These are phyloP conservation scores for Kazachstania kunashirensis DNA, from an alignment of 805 yeast species.

Conservation along the genomic window DNA sequence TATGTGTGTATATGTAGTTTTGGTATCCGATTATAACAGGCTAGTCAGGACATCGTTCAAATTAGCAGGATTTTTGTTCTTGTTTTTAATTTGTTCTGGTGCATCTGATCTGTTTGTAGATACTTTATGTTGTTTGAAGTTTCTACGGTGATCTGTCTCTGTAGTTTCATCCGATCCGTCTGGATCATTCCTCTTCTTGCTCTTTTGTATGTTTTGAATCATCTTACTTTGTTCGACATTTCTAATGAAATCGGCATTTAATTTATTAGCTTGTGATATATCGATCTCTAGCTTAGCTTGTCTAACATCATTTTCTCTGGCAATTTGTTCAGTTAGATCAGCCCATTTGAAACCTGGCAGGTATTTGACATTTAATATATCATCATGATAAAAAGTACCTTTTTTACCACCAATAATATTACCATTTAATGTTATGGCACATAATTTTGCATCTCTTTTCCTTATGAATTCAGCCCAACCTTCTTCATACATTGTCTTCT, in stretches of 20 bases:
- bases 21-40: constrained; percentile 33
- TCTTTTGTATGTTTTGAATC: constrained; percentile 50
- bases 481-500: constrained; percentile 76
- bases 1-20: background rate
- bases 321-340: constrained; percentile 86
- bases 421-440: constrained; percentile 80
- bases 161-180: constrained; percentile 18
- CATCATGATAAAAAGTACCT: constrained; percentile 85
- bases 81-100: constrained; percentile 35
- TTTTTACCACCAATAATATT: constrained; percentile 88
- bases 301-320: constrained; percentile 79
- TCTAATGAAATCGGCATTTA: constrained; percentile 72
- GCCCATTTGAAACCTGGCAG: constrained; percentile 91
- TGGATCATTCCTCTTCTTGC: constrained; percentile 20
- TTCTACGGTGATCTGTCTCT: constrained; percentile 35
- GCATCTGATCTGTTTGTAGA: constrained; percentile 61
- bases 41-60: constrained; percentile 40
- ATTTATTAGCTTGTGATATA: constrained; percentile 75
- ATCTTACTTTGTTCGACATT: constrained; percentile 83
- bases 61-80: constrained; percentile 35
- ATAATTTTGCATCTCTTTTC: constrained; percentile 80
- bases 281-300: constrained; percentile 83
- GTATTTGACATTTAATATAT: constrained; percentile 83
- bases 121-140: constrained; percentile 62
- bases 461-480: constrained; percentile 93